Base-by-base conservation (phyloP, 495 filamentous ascomycete genomes). In the Aspergillus nidulans region DNA sequence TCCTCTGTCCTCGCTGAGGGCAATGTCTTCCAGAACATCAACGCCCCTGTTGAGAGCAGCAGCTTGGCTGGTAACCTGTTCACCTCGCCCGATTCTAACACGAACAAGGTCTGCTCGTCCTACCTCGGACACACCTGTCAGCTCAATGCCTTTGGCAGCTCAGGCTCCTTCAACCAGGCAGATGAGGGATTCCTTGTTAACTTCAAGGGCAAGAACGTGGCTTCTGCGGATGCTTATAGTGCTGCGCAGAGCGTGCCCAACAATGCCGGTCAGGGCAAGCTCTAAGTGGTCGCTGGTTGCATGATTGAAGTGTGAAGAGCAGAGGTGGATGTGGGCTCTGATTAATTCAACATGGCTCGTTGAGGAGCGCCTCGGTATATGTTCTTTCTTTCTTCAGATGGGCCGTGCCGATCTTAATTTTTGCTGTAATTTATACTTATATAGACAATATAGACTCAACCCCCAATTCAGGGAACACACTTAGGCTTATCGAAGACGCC, bases 11-110 rank as follows among this genome's bases (percentile, higher is more conserved):
- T 85, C 7, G 79, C 76, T 6, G 81, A 84, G 60, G 81, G 81
- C 16, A 83, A 79, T 59, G 75, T 78, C 24, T 83, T 85, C 71
- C 71, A 80, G 67, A 75, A 77, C 59, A 72, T 81, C 45, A 48
- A 41, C 5, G 61, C 55, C 18, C 46, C 63, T 43, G 61, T 61
- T 18, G 63, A 73, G 59, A 45, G 60, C 26, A 47, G 51, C n/a
- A 53, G 30, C 15, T 12, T 74, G 42, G 56, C 63, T n/a, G 73
- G 77, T 12, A 32, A 69, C 57, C 58, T 77, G 28, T 81, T 81
- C 62, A 69, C 71, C 6, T 60, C 68, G 8, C 73, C 70, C 16
- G 30, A 34, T 52, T 50, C 13, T 47, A 63, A 47, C 38, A 57
- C 70, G 38, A 77, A 74, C 55, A 45, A 56, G 23, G 63, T 59